phyloP scores from a whole-genome alignment of 768 basidiomycete genomes.

The Boletales sp. region DNA sequence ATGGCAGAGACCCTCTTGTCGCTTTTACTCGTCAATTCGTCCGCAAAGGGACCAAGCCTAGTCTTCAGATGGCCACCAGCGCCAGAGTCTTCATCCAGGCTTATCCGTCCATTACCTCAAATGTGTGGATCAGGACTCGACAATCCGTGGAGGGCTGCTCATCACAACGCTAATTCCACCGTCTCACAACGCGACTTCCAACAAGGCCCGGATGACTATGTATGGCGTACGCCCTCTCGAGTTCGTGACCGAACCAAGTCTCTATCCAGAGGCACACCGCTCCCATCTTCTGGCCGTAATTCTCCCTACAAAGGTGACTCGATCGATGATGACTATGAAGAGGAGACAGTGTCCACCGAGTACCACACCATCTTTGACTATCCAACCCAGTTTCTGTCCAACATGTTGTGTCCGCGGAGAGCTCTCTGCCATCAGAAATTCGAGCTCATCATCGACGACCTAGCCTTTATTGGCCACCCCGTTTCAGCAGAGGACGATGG shows the following conservation, averaged over 20 bases:
- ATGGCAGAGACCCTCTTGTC: constrained; percentile 83
- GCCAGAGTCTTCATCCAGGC: constrained; percentile 59
- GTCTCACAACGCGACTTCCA: background rate
- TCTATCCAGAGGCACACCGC: constrained; percentile 42
- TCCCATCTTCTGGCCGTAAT: constrained; percentile 46
- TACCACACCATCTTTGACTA: constrained; percentile 78
- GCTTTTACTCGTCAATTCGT: constrained; percentile 79
- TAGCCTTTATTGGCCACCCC: constrained; percentile 93
- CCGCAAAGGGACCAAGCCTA: constrained; percentile 73
- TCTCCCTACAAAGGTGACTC: constrained; percentile 48
- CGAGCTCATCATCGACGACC: constrained; percentile 85
- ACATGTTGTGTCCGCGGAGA: constrained; percentile 71
- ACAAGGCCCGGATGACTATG: constrained; percentile 45
- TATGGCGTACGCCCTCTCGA: constrained; percentile 58
- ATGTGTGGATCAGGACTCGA: constrained; percentile 48
- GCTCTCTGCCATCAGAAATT: constrained; percentile 92
- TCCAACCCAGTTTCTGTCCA: constrained; percentile 75
- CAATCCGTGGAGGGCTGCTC: constrained; percentile 71
- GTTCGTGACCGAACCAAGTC: constrained; percentile 50
- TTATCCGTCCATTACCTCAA: constrained; percentile 67
- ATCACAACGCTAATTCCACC: constrained; percentile 38
- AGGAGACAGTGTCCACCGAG: constrained; percentile 39
- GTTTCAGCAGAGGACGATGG: constrained; percentile 77
- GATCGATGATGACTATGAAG: constrained; percentile 32
- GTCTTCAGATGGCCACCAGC: constrained; percentile 85